Evolutionary conservation across 1,139 yeast species (phyloP), one percentile per base, ranked within the genome.

Genomic region (Lodderomyces margitis): DNA sequence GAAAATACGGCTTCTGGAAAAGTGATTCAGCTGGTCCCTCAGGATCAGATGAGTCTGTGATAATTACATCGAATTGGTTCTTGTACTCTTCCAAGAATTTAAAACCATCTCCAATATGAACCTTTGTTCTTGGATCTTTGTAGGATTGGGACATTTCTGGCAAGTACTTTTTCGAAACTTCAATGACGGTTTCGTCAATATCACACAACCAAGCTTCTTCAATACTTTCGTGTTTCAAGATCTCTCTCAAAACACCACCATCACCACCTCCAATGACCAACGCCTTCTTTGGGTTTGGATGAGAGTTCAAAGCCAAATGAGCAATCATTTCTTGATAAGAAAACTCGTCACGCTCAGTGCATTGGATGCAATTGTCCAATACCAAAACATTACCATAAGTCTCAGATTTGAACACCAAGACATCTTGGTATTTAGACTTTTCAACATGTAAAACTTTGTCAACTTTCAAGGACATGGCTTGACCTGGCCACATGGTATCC

Each of bases 211-310:
- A 81, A 36, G 95, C 96, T 62, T 81, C 83, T 64, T 87, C 95
- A 46, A 89, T 84, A 46, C 78, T 66, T 42, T 78, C 80, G 66
- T 89, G 96, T 70, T 89, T 89, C 57, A 89, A 86, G 59, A 88
- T 80, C 67, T 89, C 97, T 66, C 97, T 78, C 58, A 89, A 75
- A 44, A 89, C 96, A 62, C 97, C 97, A 55, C 97, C 97, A 59
- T 89, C 97, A 55, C 97, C 97, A 51, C 97, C 97, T 45, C 97
- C 97, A 60, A 89, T 83, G 45, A 89, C 95, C 49, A 89, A 73
- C 24, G 92, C 96, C 59, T 76, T 81, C 73, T 85, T 86, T 41
- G 97, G 97, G 68, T 83, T 78, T 46, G 95, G 89, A 69, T 89
- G 97, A 36, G 94, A 80, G 78, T 85, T 86, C 67, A 89, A 59